Evolutionary conservation across 2,329 filamentous ascomycete species (phyloP), one percentile per base, ranked within the genome.

Genomic region (Daldinia eschscholtzii): DNA sequence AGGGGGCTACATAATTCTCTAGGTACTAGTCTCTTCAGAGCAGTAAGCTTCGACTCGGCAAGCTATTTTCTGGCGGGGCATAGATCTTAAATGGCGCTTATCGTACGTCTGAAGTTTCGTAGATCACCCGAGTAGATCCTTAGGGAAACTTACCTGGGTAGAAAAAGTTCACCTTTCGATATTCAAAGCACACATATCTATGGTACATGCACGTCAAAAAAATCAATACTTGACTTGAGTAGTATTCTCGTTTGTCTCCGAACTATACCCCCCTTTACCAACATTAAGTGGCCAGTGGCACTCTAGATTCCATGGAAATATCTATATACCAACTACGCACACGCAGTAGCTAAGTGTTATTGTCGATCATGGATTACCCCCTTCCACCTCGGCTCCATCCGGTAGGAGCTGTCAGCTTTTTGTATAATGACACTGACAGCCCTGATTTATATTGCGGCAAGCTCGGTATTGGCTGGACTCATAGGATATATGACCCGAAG

Each of bases 81-180:
- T 63, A 28, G 44, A 64, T 57, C 64, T 46, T 46, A 41, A 41
- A 41, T 39, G 56, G 39, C 37, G 39, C 42, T 35, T 30, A 37
- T 59, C 59, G 61, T 58, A 69, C 64, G 57, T 65, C 65, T 60
- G 61, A 59, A 53, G 62, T 63, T 53, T 55, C 48, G 65, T 70
- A 72, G 68, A 73, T 73, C 72, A 68, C 46, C 64, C 68, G 64
- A 65, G 64, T 57, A 67, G 67, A 72, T 72, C 44, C 46, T 20
- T 26, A 42, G 62, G 15, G 61, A 71, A 69, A 61, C 55, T 39
- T 62, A 41, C 55, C 46, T 62, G 33, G 13, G 35, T 39, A 15
- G 57, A 44, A 30, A 20, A 58, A 26, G 6, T 37, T 10, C 30
- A 18, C 37, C n/a, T 41, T 35, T 26, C 7, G 35, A 57, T 57